Evolutionary conservation across 495 filamentous ascomycete species (phyloP).

Genomic region (Staphylotrichum longicolle): DNA sequence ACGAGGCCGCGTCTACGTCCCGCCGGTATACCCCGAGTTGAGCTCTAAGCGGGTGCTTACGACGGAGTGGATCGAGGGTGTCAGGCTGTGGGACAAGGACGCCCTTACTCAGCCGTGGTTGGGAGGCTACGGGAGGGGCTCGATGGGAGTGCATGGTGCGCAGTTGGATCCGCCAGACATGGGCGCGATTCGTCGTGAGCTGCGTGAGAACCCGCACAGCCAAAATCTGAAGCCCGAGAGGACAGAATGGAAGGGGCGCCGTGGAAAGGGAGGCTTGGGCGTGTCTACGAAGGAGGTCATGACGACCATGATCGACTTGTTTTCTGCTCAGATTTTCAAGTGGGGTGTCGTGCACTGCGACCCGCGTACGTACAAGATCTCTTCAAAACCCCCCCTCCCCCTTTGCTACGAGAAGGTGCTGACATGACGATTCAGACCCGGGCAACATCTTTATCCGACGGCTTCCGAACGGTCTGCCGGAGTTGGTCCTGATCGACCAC

Average conservation of each 20-base stretch:
- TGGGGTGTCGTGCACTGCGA: slow-evolving; percentile 94
- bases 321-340: slow-evolving; percentile 94
- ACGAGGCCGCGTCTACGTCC: slow-evolving; percentile 79
- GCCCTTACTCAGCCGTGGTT: slow-evolving; percentile 70
- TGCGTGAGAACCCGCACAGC: slow-evolving; percentile 44
- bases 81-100: slow-evolving; percentile 85
- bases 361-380: slow-evolving; percentile 48
- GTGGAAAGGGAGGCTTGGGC: slow-evolving; percentile 73
- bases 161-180: slow-evolving; percentile 55
- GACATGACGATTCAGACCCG: slow-evolving; percentile 50
- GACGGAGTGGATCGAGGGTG: slow-evolving; percentile 95
- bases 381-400: too few relatives aligned
- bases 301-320: slow-evolving; percentile 93
- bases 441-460: slow-evolving; percentile 96
- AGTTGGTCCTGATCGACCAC: slow-evolving; percentile 95
- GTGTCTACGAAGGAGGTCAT: slow-evolving; percentile 80
- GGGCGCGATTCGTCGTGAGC: slow-evolving; percentile 39
- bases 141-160: slow-evolving; percentile 71
- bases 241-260: slow-evolving; percentile 69
- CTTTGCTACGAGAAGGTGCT: not conserved
- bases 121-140: slow-evolving; percentile 70
- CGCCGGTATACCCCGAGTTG: slow-evolving; percentile 76
- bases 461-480: slow-evolving; percentile 72
- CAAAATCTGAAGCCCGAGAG: slow-evolving; percentile 74
- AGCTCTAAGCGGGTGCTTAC: slow-evolving; percentile 85